Evolutionary conservation across 2,329 filamentous ascomycete species (phyloP), one percentile per base, ranked within the genome.

Genomic region (Fusarium sp.): DNA sequence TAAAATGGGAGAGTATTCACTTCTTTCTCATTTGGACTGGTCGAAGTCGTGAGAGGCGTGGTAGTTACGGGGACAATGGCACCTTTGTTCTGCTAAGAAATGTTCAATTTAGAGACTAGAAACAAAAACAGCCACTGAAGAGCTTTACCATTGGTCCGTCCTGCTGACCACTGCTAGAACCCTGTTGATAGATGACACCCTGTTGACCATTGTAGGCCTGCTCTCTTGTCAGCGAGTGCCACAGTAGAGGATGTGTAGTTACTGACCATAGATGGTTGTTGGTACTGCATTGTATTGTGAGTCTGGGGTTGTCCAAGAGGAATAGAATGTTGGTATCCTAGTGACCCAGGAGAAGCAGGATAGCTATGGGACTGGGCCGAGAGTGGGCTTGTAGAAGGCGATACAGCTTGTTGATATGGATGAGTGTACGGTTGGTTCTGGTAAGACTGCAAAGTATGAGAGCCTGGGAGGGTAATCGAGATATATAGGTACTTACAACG

Each of bases 141-240:
- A 78, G 68, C 74, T 78, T 78, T 78, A 78, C 76, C 76, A 77
- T 77, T 70, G 67, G 61, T 48, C 76, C 73, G 24, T 77, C 76
- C 65, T 76, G 74, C 66, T 71, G 75, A 65, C 73, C 74, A 61
- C 67, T 63, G 44, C 67, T 52, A 18, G 64, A 63, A 28, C 66
- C 75, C 47, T 77, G 75, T n/a, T 66, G 66, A 63, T 76, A 76
- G 24, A 75, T 36, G 38, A 60, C 57, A 42, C 64, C 72, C 57
- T 77, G 73, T 48, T 77, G 75, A 31, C 69, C 66, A 49, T 63
- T 63, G 24, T 75, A 73, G 52, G 70, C 47, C 75, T 77, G 22
- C 1, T 18, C 1, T 18, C 5, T 54, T 14, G 56, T 77, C 4
- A 76, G 75, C n/a, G 15, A 22, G 5, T 28, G 31, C 17, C 2